Evolutionary conservation across 2,329 filamentous ascomycete species (phyloP).

Genomic region (Clathrospora elynae): DNA sequence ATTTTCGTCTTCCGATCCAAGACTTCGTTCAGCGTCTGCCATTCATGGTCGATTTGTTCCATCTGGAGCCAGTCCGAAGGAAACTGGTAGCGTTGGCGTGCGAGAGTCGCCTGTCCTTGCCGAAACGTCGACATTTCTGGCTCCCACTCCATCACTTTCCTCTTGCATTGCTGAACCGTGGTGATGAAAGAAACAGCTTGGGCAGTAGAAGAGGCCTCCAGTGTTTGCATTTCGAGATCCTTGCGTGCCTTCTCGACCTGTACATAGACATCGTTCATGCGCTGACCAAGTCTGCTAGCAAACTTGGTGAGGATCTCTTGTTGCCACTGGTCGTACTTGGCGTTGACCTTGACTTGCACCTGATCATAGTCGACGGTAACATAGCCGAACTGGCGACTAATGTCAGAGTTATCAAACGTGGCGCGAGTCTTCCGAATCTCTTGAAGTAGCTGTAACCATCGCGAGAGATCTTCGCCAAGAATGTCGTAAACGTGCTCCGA

Average conservation of each 20-base stretch:
- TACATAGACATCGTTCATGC: constrained; percentile 89
- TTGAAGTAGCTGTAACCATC: constrained; percentile 94
- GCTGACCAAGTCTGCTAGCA: constrained; percentile 81
- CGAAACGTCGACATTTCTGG: constrained; percentile 95
- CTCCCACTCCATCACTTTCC: constrained; percentile 90
- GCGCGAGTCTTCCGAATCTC: constrained; percentile 94
- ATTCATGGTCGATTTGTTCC: constrained; percentile 94
- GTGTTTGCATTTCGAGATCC: constrained; percentile 87
- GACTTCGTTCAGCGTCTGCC: constrained; percentile 91
- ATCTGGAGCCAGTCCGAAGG: constrained; percentile 93
- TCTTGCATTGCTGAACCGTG: constrained; percentile 93
- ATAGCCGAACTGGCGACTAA: constrained; percentile 89
- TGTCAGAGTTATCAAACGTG: constrained; percentile 96
- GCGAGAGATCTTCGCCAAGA: constrained; percentile 85
- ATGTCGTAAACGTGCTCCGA: constrained; percentile 93
- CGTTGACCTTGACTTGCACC: constrained; percentile 97
- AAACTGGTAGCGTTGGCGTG: constrained; percentile 91
- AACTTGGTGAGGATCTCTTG: constrained; percentile 96
- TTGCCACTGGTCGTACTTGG: constrained; percentile 99
- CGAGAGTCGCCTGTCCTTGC: constrained; percentile 90
- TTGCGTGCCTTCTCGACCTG: constrained; percentile 90
- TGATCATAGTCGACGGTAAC: constrained; percentile 97
- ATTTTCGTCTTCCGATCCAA: constrained; percentile 91
- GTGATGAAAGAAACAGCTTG: constrained; percentile 99
- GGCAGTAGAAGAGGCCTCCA: constrained; percentile 93